A percentile compares a stretch with the other conserved stretches of the same genome.
These are phyloP conservation scores for Ceratocystis variospora DNA, from an alignment of 2,329 filamentous ascomycete species.

Conservation along the genomic window DNA sequence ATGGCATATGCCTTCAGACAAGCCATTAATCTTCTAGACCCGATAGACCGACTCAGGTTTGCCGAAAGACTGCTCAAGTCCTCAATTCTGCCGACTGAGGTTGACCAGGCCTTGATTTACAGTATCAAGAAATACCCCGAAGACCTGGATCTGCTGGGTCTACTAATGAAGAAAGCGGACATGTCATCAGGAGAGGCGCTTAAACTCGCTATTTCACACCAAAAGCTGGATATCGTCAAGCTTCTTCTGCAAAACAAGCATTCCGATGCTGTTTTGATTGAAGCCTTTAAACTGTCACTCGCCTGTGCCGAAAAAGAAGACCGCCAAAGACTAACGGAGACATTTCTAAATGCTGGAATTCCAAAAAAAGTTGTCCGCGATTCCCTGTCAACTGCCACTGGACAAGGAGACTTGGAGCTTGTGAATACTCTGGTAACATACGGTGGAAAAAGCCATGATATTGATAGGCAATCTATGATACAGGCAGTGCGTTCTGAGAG, in stretches of 20 bases:
- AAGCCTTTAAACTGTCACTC: conserved; percentile 31
- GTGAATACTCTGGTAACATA: conserved; percentile 38
- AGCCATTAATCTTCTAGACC: conserved; percentile 37
- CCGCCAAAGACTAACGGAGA: conserved; percentile 33
- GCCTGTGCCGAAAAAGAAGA: conserved; percentile 30
- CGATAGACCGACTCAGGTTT: conserved; percentile 38
- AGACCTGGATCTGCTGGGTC: conserved; percentile 36
- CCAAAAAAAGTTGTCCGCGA: conserved; percentile 34
- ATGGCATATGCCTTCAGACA: conserved; percentile 39
- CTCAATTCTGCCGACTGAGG: conserved; percentile 35
- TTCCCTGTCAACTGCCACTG: conserved; percentile 37
- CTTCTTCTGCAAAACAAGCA: conserved; percentile 31
- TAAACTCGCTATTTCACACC: conserved; percentile 32
- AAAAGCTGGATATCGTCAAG: conserved; percentile 33
- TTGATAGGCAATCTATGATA: conserved; percentile 40
- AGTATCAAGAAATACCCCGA: conserved; percentile 35
- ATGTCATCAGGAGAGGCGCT: conserved; percentile 38
- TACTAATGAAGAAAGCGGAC: conserved; percentile 35
- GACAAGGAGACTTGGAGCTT: conserved; percentile 39
- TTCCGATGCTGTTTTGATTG: conserved; percentile 28
- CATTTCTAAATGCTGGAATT: conserved; percentile 35
- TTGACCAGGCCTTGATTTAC: conserved; percentile 39
- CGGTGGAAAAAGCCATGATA: conserved; percentile 38
- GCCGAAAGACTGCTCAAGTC: conserved; percentile 37
- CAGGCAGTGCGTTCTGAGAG: conserved; percentile 41